A percentile compares a stretch with the other conserved stretches of the same genome.
phyloP scores from a whole-genome alignment of 2,329 filamentous ascomycete genomes.

The Aspergillus spinulosporus region DNA sequence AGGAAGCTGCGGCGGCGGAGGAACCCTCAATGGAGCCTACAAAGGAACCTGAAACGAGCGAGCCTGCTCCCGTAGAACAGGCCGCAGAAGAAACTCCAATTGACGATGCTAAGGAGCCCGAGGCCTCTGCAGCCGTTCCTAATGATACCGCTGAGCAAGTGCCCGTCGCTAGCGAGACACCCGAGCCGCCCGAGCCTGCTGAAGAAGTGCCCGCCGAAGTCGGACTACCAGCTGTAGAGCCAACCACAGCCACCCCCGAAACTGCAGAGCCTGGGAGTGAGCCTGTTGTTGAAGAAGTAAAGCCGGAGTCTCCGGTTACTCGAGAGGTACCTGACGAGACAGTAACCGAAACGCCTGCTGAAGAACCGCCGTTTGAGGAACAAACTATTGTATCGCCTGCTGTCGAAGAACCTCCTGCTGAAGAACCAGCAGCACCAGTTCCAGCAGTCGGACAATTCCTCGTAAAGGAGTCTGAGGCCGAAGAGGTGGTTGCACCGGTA shows the following conservation, averaged over 20 bases:
- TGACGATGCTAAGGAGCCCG: conserved; percentile 8
- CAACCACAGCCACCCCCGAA: too few relatives aligned
- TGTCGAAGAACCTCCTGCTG: background rate
- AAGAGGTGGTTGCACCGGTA: conserved; percentile 5
- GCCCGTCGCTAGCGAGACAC: conserved; percentile 11
- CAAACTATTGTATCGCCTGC: background rate
- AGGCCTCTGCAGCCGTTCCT: conserved; percentile 17
- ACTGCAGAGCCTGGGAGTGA: background rate
- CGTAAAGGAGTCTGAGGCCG: background rate
- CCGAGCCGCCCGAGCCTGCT: conserved; percentile 5
- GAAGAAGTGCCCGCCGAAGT: conserved; percentile 8
- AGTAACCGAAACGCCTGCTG: conserved; percentile 1
- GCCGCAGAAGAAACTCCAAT: conserved; percentile 12
- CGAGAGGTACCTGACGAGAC: background rate
- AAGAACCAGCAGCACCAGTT: conserved; percentile 3
- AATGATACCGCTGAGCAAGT: conserved; percentile 16
- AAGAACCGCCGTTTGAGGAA: background rate
- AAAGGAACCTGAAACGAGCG: background rate
- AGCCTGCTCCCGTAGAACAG: conserved; percentile 16
- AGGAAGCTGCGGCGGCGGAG: background rate
- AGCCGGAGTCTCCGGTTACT: background rate
- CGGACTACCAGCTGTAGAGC: too few relatives aligned
- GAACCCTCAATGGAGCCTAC: background rate
- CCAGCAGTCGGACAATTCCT: background rate
- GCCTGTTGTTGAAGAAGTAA: background rate